phyloP scores from a whole-genome alignment of 805 yeast genomes.

The Candida loeiensis region DNA sequence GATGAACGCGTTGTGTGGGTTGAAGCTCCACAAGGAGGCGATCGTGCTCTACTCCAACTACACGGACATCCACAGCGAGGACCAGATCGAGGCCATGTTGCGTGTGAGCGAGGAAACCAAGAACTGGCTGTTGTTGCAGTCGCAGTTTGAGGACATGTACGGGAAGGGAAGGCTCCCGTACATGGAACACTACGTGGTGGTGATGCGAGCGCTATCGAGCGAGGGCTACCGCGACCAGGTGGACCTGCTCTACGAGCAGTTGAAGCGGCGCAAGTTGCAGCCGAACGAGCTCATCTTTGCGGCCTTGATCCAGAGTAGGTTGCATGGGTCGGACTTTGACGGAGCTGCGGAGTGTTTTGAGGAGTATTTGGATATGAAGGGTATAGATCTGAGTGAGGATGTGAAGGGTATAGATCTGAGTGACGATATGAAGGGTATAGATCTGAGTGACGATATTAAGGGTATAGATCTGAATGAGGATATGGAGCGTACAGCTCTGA shows the following conservation, averaged over 20 bases:
- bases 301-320: constrained; percentile 43
- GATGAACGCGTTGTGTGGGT: constrained; percentile 27
- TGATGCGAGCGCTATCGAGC: constrained; percentile 56
- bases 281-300: constrained; percentile 46
- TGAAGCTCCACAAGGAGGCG: constrained; percentile 20
- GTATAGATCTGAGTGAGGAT: no score
- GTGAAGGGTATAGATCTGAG: no score
- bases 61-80: constrained; percentile 42
- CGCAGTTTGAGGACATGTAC: constrained; percentile 53
- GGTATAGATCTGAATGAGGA: no score
- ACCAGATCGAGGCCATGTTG: constrained; percentile 48
- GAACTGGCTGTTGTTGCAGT: constrained; percentile 55
- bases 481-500: no score
- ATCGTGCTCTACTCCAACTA: constrained; percentile 31
- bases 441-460: no score
- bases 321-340: constrained; percentile 32
- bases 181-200: constrained; percentile 53
- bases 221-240: constrained; percentile 48
- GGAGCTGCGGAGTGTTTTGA: constrained; percentile 31
- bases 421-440: no score
- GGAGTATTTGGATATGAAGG: constrained; percentile 20
- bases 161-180: constrained; percentile 53
- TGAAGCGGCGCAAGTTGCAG: constrained; percentile 41
- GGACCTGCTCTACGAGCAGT: constrained; percentile 46
- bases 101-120: constrained; percentile 41